Evolutionary conservation across 495 filamentous ascomycete species (phyloP), one percentile per base, ranked within the genome.

Genomic region (Lichenothelia convexa): DNA sequence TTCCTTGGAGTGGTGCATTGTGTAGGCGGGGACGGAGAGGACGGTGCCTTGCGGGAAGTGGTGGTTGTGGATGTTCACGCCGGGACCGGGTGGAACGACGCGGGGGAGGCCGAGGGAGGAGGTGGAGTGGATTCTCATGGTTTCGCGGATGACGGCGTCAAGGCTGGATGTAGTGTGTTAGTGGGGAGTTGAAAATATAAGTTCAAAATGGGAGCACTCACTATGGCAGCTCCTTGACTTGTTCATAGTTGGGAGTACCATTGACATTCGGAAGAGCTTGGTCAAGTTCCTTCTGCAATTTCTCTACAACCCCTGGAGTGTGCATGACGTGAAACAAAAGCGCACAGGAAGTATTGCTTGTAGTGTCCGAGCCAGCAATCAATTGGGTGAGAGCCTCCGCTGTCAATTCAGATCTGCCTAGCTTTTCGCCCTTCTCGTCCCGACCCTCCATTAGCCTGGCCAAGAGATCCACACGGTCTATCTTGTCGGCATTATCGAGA

Each of bases 321-420:
- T 63, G 61, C 24, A 76, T 57, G 18, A 64, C 71, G 64, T 81
- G 76, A 62, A 73, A 92, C 12, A 93, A 66, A 30, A 91, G 69
- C 2, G 85, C 83, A 53, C 85, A 93, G 32, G 75, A 74, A 3
- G 84, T 84, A 60, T 93, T 93, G 41, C 73, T 79, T 2, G 84
- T 93, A 0, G 85, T 93, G 53, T 92, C 85, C 31, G 73, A 80
- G 18, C 85, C 85, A 3, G 85, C 85, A 47, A 93, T 93, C 26
- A 93, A 62, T 55, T 92, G 85, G 1, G 84, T 92, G 16, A 91
- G 59, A 0, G 85, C 84, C 54, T 93, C 85, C 17, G 81, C 84
- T 3, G 82, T 87, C 27, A 92, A 64, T 53, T 93, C 85, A 44
- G 75, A 65, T 15, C 78, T 68, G 0, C 78, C 72, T 0, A 93